phyloP scores from a whole-genome alignment of 805 yeast species.

The Yamadazyma sp. region DNA sequence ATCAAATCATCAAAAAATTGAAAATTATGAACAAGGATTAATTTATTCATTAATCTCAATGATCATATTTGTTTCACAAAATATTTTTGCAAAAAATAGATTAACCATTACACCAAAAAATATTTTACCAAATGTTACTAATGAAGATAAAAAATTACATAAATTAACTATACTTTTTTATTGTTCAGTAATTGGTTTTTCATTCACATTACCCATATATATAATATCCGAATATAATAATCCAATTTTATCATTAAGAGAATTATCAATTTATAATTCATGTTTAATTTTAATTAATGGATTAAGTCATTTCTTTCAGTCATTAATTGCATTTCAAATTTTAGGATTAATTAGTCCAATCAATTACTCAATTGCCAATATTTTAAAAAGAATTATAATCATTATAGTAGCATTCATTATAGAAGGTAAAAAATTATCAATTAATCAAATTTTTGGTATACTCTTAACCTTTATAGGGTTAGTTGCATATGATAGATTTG shows the following conservation, averaged over 20 bases:
- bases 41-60: slow-evolving; percentile 52
- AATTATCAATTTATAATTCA: slow-evolving; percentile 29
- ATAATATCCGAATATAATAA: slow-evolving; percentile 48
- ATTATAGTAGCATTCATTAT: slow-evolving; percentile 63
- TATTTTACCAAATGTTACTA: slow-evolving; percentile 19
- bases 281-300: slow-evolving; percentile 58
- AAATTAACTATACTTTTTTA: slow-evolving; percentile 69
- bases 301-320: slow-evolving; percentile 65
- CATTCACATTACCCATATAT: slow-evolving; percentile 66
- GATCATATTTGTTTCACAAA: slow-evolving; percentile 73
- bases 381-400: slow-evolving; percentile 68
- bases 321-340: slow-evolving; percentile 72
- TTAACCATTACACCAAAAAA: slow-evolving; percentile 46
- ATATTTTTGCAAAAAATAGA: slow-evolving; percentile 74
- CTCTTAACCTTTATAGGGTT: slow-evolving; percentile 37
- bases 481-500: slow-evolving; percentile 43
- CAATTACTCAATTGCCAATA: slow-evolving; percentile 76
- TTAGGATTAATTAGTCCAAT: slow-evolving; percentile 72
- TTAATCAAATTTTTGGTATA: slow-evolving; percentile 34
- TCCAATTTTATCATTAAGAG: slow-evolving; percentile 23
- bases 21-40: slow-evolving; percentile 36
- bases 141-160: slow-evolving; percentile 48
- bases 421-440: slow-evolving; percentile 44
- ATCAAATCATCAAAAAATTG: slow-evolving; percentile 9
- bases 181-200: slow-evolving; percentile 68